A percentile compares a stretch with the other conserved stretches of the same genome.
Conservation (phyloP, 768 basidiomycete genomes). For the Podaxis rugospora region DNA sequence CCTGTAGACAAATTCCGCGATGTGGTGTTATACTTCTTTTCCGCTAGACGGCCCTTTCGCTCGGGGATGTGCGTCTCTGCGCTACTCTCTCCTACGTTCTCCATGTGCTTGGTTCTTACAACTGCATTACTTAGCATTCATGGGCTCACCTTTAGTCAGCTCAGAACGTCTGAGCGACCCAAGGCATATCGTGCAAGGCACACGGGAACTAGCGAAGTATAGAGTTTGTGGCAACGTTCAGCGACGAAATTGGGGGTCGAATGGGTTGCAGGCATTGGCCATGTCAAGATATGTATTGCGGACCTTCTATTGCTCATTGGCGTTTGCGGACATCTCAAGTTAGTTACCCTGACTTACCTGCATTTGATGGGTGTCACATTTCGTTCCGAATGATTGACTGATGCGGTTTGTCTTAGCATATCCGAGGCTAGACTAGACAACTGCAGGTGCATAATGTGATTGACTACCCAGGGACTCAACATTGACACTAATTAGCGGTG, state of each 20-base stretch:
- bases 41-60: slow-evolving; percentile 33
- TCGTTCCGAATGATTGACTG: slow-evolving; percentile 15
- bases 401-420: slow-evolving; percentile 18
- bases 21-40: slow-evolving; percentile 39
- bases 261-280: slow-evolving; percentile 35
- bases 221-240: slow-evolving; percentile 26
- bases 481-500: slow-evolving; percentile 19
- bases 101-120: not conserved
- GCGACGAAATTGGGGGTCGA: slow-evolving; percentile 41
- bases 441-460: slow-evolving; percentile 20
- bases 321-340: not conserved
- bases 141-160: slow-evolving; percentile 37
- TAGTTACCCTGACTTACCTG: slow-evolving; percentile 35
- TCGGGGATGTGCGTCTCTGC: slow-evolving; percentile 21
- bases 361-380: slow-evolving; percentile 29
- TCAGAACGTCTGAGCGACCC: slow-evolving; percentile 23
- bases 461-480: not conserved
- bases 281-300: slow-evolving; percentile 26
- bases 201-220: slow-evolving; percentile 24
- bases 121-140: slow-evolving; percentile 18
- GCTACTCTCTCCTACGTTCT: not conserved
- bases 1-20: slow-evolving; percentile 47
- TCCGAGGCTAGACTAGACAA: slow-evolving; percentile 27
- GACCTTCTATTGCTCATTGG: not conserved
- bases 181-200: slow-evolving; percentile 20